A percentile compares a stretch with the other conserved stretches of the same genome.
Conservation (phyloP, 129 eudicot genomes). For the Pittosporum tobira region DNA sequence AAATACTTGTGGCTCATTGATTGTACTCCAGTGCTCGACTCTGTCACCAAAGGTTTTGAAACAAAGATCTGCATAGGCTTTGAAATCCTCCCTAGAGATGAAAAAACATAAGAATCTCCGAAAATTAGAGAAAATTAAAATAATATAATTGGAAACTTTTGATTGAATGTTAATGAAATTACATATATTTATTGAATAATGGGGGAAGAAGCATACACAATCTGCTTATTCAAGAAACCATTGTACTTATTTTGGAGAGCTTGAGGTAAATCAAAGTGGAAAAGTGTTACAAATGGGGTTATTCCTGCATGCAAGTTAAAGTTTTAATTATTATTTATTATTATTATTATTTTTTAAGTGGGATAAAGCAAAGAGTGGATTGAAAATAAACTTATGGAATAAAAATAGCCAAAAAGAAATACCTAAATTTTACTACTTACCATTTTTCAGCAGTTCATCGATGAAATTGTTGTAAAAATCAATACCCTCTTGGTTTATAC, state of each 20-base stretch:
- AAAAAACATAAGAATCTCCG: not conserved
- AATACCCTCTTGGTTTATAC: constrained; percentile 12
- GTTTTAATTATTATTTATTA: not conserved
- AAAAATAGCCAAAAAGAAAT: not conserved
- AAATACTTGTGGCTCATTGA: constrained; percentile 17
- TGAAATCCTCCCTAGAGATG: constrained; percentile 10
- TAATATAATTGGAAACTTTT: not conserved
- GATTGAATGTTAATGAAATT: not conserved
- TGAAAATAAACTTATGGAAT: not conserved
- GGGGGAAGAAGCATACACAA: constrained; percentile 6
- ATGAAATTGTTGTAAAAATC: constrained; percentile 11
- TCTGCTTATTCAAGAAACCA: constrained; percentile 10
- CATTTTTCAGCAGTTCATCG: constrained; percentile 11
- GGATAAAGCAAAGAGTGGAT: no score
- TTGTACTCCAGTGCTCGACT: constrained; percentile 12
- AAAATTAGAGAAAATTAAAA: not conserved
- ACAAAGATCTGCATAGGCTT: constrained; percentile 13
- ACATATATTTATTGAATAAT: not conserved
- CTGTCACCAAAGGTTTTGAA: constrained; percentile 14
- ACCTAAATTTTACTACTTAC: not conserved
- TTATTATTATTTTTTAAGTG: not conserved
- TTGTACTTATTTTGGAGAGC: constrained; percentile 14
- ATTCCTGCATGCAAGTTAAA: not conserved
- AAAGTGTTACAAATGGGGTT: constrained; percentile 11
- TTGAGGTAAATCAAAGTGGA: constrained; percentile 10